phyloP scores from a whole-genome alignment of 75 land plant genomes.

The Pinus tabuliformis region DNA sequence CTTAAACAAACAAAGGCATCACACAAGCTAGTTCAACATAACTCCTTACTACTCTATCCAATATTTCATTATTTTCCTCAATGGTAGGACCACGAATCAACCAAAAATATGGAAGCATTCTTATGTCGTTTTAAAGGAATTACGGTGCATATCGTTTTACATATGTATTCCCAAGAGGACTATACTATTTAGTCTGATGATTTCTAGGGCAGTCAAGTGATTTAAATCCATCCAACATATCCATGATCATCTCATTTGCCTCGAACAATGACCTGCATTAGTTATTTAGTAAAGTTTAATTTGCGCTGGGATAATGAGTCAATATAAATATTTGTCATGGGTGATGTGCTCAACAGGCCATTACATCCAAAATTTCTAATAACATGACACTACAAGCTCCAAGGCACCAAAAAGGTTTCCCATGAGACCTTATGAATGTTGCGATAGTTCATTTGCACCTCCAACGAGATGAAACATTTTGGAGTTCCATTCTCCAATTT shows the following conservation, averaged over 20 bases:
- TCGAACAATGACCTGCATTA: conserved; percentile 71
- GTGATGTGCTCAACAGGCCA: conserved; percentile 14
- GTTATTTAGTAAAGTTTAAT: conserved; percentile 82
- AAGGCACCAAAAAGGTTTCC: conserved; percentile 91
- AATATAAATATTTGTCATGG: conserved; percentile 45
- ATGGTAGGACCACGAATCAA: conserved; percentile 25
- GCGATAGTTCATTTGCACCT: conserved; percentile 71
- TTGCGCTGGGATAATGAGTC: conserved; percentile 60
- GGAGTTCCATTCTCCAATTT: conserved; percentile 14
- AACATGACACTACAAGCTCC: conserved; percentile 51
- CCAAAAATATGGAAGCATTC: conserved; percentile 69
- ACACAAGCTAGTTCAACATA: conserved; percentile 63
- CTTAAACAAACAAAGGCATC: conserved; percentile 70
- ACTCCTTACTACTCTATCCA: conserved; percentile 23
- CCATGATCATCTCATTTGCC: conserved; percentile 55
- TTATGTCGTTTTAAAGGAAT: conserved; percentile 85
- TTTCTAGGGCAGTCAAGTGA: conserved; percentile 9
- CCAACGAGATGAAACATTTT: conserved; percentile 27
- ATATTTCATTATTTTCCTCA: conserved; percentile 20
- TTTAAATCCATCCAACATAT: conserved; percentile 25
- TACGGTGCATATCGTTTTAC: conserved; percentile 85
- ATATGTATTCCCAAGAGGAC: conserved; percentile 7
- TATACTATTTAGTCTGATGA: conserved; percentile 2
- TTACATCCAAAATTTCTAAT: conserved; percentile 14
- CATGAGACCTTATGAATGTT: conserved; percentile 92